These are phyloP conservation scores for Ophiognomonia clavigignenti-juglandacearum DNA, from an alignment of 2,329 filamentous ascomycete species.

Conservation along the genomic window DNA sequence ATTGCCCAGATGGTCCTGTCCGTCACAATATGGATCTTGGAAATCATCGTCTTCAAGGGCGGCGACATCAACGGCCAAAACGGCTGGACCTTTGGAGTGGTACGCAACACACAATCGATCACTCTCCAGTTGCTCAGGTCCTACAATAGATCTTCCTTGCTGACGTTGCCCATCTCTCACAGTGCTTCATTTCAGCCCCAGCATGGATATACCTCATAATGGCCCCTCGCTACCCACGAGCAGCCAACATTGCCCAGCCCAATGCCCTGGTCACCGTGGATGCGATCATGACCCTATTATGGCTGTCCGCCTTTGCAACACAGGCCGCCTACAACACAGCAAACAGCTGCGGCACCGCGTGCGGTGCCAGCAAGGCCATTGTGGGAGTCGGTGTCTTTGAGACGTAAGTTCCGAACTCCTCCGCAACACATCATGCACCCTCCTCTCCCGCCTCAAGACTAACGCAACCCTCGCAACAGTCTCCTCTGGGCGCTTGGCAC, in stretches of 20 bases:
- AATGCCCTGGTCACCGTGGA: conserved; percentile 58
- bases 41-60: conserved; percentile 53
- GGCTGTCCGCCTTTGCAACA: conserved; percentile 62
- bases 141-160: neutral
- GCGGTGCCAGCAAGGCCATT: conserved; percentile 57
- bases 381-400: conserved; percentile 59
- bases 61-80: conserved; percentile 50
- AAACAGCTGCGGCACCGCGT: conserved; percentile 50
- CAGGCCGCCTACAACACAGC: conserved; percentile 60
- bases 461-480: too few species aligned
- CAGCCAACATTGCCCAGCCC: conserved; percentile 56
- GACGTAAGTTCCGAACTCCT: conserved; percentile 42
- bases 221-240: conserved; percentile 59
- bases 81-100: conserved; percentile 61
- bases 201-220: conserved; percentile 62
- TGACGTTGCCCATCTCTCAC: conserved; percentile 12
- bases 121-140: neutral
- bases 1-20: conserved; percentile 48
- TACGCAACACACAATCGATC: conserved; percentile 22
- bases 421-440: neutral
- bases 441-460: conserved; percentile 12
- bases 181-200: conserved; percentile 63
- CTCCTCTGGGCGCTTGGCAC: conserved; percentile 51
- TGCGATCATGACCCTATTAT: conserved; percentile 52
- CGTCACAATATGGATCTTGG: conserved; percentile 53